phyloP scores from a whole-genome alignment of 169 alveolate genomes.

The Plasmodium knowlesi region DNA sequence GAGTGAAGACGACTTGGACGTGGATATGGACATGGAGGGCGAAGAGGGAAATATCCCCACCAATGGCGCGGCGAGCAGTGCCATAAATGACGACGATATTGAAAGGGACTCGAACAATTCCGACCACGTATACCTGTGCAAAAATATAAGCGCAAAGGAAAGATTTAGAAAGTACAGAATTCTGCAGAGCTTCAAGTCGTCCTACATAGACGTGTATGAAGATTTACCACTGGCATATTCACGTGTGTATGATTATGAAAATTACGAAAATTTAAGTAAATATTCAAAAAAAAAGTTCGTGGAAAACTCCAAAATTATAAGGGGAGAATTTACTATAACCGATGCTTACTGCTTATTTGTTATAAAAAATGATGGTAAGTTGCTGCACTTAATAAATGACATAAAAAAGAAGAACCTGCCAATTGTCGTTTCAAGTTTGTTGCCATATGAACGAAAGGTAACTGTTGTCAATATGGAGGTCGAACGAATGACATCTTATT shows the following conservation, averaged over 20 bases:
- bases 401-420: constrained; percentile 71
- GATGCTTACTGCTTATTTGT: constrained; percentile 67
- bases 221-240: constrained; percentile 92
- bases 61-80: background rate
- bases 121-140: constrained; percentile 33
- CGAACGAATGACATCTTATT: constrained; percentile 81
- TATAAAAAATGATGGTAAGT: constrained; percentile 75
- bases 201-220: constrained; percentile 94
- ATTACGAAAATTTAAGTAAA: constrained; percentile 81
- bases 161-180: constrained; percentile 92
- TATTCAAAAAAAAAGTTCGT: constrained; percentile 75
- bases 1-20: background rate
- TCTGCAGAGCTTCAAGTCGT: constrained; percentile 89
- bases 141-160: constrained; percentile 80
- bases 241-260: constrained; percentile 91
- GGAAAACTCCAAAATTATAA: constrained; percentile 52
- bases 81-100: background rate
- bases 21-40: background rate
- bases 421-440: constrained; percentile 89
- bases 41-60: background rate
- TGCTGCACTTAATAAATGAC: constrained; percentile 13
- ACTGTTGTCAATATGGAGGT: constrained; percentile 92
- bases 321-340: constrained; percentile 40
- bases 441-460: constrained; percentile 95
- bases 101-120: constrained; percentile 22